These are phyloP conservation scores for Echinosophora koreensis DNA, from an alignment of 306 rosid genomes.

Conservation along the genomic window DNA sequence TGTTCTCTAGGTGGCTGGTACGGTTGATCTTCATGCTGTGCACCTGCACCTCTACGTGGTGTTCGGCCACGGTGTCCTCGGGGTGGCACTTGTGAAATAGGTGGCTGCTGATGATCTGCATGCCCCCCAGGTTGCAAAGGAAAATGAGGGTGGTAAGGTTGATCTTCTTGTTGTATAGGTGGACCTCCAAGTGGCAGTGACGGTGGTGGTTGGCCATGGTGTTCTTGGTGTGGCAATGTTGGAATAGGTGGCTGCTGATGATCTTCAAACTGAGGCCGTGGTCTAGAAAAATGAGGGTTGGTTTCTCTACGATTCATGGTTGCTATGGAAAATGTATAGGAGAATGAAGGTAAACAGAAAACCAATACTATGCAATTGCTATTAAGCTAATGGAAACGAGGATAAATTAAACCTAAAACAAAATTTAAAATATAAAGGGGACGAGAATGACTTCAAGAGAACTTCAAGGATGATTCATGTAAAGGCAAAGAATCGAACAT, in stretches of 20 bases:
- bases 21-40: neutral
- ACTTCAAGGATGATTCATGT: slow-evolving; percentile 81
- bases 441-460: slow-evolving; percentile 77
- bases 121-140: neutral
- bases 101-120: neutral
- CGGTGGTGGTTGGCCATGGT: slow-evolving; percentile 35
- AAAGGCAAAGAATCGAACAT: slow-evolving; percentile 80
- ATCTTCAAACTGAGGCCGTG: slow-evolving; percentile 44
- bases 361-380: slow-evolving; percentile 40
- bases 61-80: slow-evolving; percentile 25
- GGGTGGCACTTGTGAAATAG: slow-evolving; percentile 22
- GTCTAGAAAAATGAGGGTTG: slow-evolving; percentile 76
- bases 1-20: neutral
- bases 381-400: slow-evolving; percentile 48
- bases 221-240: slow-evolving; percentile 14
- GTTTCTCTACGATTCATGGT: slow-evolving; percentile 67
- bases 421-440: slow-evolving; percentile 40
- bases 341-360: slow-evolving; percentile 37
- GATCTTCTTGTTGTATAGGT: slow-evolving; percentile 10
- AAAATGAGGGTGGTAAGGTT: neutral
- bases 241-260: slow-evolving; percentile 37
- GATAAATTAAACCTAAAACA: slow-evolving; percentile 37
- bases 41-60: neutral
- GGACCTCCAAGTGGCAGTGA: slow-evolving; percentile 15
- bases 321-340: slow-evolving; percentile 2